A percentile compares a stretch with the other conserved stretches of the same genome.
phyloP scores from a whole-genome alignment of 78 protist genomes.

The Chrysochromulina parva region DNA sequence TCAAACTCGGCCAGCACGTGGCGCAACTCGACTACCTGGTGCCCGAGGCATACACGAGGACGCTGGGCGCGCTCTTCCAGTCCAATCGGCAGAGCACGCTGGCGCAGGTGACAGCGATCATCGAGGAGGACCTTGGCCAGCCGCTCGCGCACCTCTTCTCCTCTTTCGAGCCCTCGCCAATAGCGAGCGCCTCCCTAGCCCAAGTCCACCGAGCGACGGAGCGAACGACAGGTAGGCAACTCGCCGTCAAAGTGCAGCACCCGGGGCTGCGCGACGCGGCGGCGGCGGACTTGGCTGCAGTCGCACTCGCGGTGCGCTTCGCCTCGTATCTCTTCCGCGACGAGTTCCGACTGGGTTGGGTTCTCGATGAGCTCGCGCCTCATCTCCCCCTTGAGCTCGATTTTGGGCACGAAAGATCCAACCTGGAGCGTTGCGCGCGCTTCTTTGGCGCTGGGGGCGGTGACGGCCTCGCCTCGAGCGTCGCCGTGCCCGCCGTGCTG shows the following conservation, averaged over 20 bases:
- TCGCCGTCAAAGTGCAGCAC: constrained; percentile 62
- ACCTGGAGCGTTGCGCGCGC: constrained; percentile 5
- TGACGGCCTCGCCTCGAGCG: neutral
- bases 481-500: neutral
- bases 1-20: constrained; percentile 7
- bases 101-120: neutral
- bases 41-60: neutral
- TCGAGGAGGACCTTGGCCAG: constrained; percentile 27
- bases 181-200: constrained; percentile 66
- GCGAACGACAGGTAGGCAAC: constrained; percentile 2
- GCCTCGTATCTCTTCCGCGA: neutral
- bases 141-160: constrained; percentile 27
- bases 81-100: neutral
- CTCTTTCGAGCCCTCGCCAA: constrained; percentile 33
- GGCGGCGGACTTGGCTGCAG: neutral
- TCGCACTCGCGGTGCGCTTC: neutral
- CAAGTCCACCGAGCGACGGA: constrained; percentile 53
- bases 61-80: constrained; percentile 5
- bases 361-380: no score
- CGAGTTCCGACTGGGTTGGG: neutral
- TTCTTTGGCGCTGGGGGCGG: neutral
- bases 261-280: neutral
- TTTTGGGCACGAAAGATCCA: constrained; percentile 27
- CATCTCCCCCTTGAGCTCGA: constrained; percentile 43
- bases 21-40: constrained; percentile 31